phyloP scores from a whole-genome alignment of 2,329 filamentous ascomycete species.

The Geosmithia flava region DNA sequence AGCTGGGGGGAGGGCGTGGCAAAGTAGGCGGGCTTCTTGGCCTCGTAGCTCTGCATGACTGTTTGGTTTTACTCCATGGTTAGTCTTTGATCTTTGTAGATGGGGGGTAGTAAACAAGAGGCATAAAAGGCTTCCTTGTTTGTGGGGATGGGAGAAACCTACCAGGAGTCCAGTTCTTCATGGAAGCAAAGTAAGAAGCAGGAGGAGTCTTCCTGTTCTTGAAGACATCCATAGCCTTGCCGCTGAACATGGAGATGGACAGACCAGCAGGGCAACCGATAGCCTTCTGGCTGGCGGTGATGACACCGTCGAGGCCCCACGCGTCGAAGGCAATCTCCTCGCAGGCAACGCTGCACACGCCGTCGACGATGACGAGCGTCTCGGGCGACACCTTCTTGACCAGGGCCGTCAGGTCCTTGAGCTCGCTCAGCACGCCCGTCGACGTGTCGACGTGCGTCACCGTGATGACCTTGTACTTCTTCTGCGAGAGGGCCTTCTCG shows the following conservation, averaged over 20 bases:
- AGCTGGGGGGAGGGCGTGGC: constrained; percentile 93
- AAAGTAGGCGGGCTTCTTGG: constrained; percentile 95
- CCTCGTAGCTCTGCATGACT: constrained; percentile 99
- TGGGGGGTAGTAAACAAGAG: not conserved
- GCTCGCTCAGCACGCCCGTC: constrained; percentile 86
- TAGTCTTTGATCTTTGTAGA: not conserved
- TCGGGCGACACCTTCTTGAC: constrained; percentile 81
- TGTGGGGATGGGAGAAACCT: constrained; percentile 17
- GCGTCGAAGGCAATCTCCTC: constrained; percentile 95
- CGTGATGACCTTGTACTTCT: constrained; percentile 87
- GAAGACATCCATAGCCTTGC: constrained; percentile 70
- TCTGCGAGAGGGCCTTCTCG: constrained; percentile 77
- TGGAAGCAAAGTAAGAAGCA: constrained; percentile 84
- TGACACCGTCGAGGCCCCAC: constrained; percentile 83
- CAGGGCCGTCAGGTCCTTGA: constrained; percentile 71
- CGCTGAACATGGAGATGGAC: constrained; percentile 89
- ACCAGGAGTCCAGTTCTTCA: constrained; percentile 96
- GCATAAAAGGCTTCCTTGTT: too few species aligned
- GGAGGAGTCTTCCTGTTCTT: constrained; percentile 72
- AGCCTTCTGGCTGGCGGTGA: constrained; percentile 93
- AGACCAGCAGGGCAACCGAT: constrained; percentile 92
- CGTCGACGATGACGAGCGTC: constrained; percentile 85
- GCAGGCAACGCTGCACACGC: constrained; percentile 91
- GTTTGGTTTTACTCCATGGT: not conserved
- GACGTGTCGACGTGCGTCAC: constrained; percentile 97